Conservation (phyloP, 1,139 yeast genomes). For the Hansenula lynferdii region DNA sequence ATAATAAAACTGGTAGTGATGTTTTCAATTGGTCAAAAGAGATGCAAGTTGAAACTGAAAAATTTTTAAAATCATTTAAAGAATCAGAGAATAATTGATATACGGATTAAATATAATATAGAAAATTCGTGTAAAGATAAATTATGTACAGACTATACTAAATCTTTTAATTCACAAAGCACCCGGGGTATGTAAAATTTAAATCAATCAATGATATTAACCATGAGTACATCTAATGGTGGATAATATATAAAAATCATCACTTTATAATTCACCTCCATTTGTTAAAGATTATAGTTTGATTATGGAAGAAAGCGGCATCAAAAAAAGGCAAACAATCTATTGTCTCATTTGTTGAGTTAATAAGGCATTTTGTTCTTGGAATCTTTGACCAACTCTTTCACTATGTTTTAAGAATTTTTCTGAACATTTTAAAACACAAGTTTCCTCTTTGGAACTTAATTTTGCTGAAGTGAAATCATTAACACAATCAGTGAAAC, state of each 20-base stretch:
- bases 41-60: constrained; percentile 57
- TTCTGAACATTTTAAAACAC: constrained; percentile 91
- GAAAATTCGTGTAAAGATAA: no score
- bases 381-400: constrained; percentile 98
- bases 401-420: constrained; percentile 98
- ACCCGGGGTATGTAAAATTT: no score
- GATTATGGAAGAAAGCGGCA: no score
- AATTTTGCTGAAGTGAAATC: constrained; percentile 92
- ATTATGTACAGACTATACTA: no score
- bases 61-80: constrained; percentile 43
- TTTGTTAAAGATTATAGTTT: neutral
- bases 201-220: no score
- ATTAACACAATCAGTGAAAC: constrained; percentile 96
- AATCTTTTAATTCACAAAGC: no score
- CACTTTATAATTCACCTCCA: neutral
- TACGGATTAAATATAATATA: no score
- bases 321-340: no score
- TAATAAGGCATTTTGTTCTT: constrained; percentile 77
- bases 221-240: no score
- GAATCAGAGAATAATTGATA: constrained; percentile 13
- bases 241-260: constrained; percentile 1
- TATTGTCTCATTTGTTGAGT: constrained; percentile 40
- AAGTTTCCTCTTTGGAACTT: constrained; percentile 76
- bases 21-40: constrained; percentile 58
- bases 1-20: constrained; percentile 62